Conservation (phyloP, 1,284 basidiomycete genomes). For the Ceratobasidium sp. region DNA sequence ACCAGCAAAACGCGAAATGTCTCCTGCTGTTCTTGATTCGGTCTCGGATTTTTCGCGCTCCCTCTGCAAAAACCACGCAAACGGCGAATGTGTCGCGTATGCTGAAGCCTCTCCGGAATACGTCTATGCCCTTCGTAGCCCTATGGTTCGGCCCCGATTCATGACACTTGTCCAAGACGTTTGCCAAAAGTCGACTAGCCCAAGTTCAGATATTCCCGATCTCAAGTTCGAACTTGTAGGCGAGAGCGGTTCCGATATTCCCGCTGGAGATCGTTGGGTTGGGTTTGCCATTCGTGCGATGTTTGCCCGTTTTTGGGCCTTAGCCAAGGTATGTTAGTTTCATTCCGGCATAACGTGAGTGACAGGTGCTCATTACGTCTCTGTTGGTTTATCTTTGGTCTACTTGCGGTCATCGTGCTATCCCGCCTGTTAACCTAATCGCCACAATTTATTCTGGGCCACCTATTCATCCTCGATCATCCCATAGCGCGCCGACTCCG, state of each 20-base stretch:
- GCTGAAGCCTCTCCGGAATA: conserved; percentile 19
- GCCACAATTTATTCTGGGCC: not conserved
- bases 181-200: not conserved
- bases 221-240: conserved; percentile 58
- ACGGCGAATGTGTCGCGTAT: conserved; percentile 57
- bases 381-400: not conserved
- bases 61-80: conserved; percentile 53
- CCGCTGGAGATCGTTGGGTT: conserved; percentile 68
- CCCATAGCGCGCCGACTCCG: conserved; percentile 89
- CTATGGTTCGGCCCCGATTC: conserved; percentile 35
- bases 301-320: conserved; percentile 86
- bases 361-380: too few relatives aligned
- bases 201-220: not conserved
- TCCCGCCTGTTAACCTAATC: conserved; percentile 22
- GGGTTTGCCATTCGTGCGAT: conserved; percentile 87
- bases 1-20: conserved; percentile 41
- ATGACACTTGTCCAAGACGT: conserved; percentile 26
- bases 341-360: conserved; percentile 12
- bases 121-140: conserved; percentile 33
- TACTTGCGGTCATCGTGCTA: conserved; percentile 2
- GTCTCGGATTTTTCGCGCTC: conserved; percentile 50
- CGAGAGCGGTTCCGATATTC: conserved; percentile 33
- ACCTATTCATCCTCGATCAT: conserved; percentile 11
- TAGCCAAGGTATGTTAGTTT: conserved; percentile 73
- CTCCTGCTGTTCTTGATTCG: conserved; percentile 46